Conservation (phyloP, 1,139 yeast species). For the Zhuliangozyma parablackwelliae region DNA sequence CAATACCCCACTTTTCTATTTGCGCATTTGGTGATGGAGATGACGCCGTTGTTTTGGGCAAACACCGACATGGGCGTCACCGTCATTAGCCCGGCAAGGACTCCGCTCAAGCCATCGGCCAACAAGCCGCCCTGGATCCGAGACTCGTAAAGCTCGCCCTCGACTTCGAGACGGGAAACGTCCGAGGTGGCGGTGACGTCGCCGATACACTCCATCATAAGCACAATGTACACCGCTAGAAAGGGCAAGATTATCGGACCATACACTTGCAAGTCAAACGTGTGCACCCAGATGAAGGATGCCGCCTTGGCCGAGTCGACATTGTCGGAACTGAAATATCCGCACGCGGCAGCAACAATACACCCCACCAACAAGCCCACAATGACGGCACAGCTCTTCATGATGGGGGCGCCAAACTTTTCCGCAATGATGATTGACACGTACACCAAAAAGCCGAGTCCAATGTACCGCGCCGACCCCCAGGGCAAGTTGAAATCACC, state of each 20-base stretch:
- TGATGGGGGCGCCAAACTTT: slow-evolving; percentile 88
- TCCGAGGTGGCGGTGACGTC: slow-evolving; percentile 91
- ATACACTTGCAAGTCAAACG: slow-evolving; percentile 68
- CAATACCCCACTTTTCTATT: slow-evolving; percentile 82
- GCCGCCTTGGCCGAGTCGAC: slow-evolving; percentile 76
- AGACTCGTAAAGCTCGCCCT: slow-evolving; percentile 74
- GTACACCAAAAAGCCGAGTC: slow-evolving; percentile 80
- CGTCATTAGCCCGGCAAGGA: slow-evolving; percentile 69
- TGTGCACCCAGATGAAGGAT: slow-evolving; percentile 82
- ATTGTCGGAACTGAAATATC: slow-evolving; percentile 54
- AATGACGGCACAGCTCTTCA: slow-evolving; percentile 90
- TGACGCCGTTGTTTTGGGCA: slow-evolving; percentile 93
- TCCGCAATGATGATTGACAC: slow-evolving; percentile 70
- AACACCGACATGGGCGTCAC: slow-evolving; percentile 83
- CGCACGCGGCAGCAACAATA: slow-evolving; percentile 87
- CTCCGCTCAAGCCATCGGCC: slow-evolving; percentile 73
- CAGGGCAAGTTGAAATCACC: slow-evolving; percentile 40
- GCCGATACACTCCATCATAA: slow-evolving; percentile 90
- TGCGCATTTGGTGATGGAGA: slow-evolving; percentile 86
- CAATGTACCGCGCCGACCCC: slow-evolving; percentile 85
- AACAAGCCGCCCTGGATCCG: slow-evolving; percentile 89
- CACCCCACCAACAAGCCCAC: slow-evolving; percentile 81
- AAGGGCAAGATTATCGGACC: slow-evolving; percentile 84
- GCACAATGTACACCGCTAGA: slow-evolving; percentile 71
- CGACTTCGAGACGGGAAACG: slow-evolving; percentile 78